Evolutionary conservation across 495 filamentous ascomycete species (phyloP).

Genomic region (Pseudomonodictys pantanalensis): DNA sequence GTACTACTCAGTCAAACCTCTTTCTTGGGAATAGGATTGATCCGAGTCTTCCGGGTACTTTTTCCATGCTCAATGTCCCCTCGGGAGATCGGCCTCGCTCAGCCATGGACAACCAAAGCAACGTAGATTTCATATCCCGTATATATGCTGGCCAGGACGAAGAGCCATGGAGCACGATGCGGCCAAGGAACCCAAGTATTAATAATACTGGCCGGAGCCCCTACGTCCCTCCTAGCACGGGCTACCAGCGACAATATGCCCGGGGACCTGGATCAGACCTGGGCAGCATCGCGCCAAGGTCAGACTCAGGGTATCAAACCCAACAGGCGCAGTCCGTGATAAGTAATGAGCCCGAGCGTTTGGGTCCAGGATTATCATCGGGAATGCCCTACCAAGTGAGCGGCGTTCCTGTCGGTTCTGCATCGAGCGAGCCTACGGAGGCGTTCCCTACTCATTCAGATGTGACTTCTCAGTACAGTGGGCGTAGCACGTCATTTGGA

Average conservation of each 20-base stretch:
- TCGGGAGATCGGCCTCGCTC: background rate
- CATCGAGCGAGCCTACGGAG: conserved; percentile 9
- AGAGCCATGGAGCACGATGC: conserved; percentile 28
- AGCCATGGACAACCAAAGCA: conserved; percentile 6
- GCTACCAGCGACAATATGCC: conserved; percentile 7
- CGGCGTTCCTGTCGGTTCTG: conserved; percentile 14
- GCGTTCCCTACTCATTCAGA: conserved; percentile 4
- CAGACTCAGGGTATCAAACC: conserved; percentile 33
- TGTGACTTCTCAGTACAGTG: conserved; percentile 17
- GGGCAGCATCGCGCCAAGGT: conserved; percentile 9
- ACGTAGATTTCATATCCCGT: conserved; percentile 18
- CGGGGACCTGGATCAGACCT: conserved; percentile 12
- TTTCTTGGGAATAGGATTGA: conserved; percentile 7
- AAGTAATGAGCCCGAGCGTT: conserved; percentile 15
- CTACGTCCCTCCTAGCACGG: conserved; percentile 11
- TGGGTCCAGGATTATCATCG: conserved; percentile 16
- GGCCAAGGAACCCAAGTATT: conserved; percentile 1
- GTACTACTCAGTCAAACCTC: background rate
- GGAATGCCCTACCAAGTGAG: conserved; percentile 13
- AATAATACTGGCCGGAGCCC: background rate
- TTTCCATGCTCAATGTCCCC: conserved; percentile 13
- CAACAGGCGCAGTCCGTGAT: conserved; percentile 19
- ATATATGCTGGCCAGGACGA: conserved; percentile 20
- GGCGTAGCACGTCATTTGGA: conserved; percentile 4
- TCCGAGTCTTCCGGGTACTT: conserved; percentile 9